Conservation (phyloP, 108 stramenopile genomes). For the Nannochloropsis salina region DNA sequence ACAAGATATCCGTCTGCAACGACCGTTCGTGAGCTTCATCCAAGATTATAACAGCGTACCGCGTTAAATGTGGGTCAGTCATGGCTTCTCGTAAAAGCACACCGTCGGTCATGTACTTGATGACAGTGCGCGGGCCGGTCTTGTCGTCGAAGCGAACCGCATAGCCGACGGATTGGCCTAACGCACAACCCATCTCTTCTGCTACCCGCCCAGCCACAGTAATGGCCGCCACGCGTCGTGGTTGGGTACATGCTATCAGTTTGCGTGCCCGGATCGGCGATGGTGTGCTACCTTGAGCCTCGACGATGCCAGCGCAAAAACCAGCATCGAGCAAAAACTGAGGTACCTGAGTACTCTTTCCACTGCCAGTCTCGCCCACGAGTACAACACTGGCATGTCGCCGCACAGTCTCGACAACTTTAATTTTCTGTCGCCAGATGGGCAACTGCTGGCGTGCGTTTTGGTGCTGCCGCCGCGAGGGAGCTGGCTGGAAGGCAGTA, state of each 20-base stretch:
- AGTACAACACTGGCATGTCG: conserved; percentile 64
- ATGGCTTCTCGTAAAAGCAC: conserved; percentile 91
- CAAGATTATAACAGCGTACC: conserved; percentile 76
- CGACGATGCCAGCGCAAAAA: neutral
- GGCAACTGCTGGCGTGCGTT: neutral
- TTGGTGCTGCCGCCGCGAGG: conserved; percentile 1
- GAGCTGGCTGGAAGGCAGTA: neutral
- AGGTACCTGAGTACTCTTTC: conserved; percentile 90
- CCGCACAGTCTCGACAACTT: neutral
- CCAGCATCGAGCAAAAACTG: conserved; percentile 72
- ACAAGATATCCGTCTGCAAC: conserved; percentile 89
- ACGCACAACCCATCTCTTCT: conserved; percentile 56
- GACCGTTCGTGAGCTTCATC: conserved; percentile 97
- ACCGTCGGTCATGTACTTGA: conserved; percentile 91
- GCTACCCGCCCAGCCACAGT: conserved; percentile 72
- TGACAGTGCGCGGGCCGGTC: conserved; percentile 60
- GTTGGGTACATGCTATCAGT: conserved; percentile 76
- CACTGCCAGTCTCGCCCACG: conserved; percentile 89
- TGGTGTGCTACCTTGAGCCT: neutral
- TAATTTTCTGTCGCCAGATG: neutral
- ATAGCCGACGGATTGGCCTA: conserved; percentile 67
- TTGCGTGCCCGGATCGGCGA: neutral
- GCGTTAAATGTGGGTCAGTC: conserved; percentile 61
- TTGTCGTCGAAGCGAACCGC: conserved; percentile 89
- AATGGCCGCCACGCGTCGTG: conserved; percentile 78